Evolutionary conservation across 2,329 filamentous ascomycete genomes (phyloP), one percentile per base, ranked within the genome.

Genomic region (Daldinia eschscholtzii): DNA sequence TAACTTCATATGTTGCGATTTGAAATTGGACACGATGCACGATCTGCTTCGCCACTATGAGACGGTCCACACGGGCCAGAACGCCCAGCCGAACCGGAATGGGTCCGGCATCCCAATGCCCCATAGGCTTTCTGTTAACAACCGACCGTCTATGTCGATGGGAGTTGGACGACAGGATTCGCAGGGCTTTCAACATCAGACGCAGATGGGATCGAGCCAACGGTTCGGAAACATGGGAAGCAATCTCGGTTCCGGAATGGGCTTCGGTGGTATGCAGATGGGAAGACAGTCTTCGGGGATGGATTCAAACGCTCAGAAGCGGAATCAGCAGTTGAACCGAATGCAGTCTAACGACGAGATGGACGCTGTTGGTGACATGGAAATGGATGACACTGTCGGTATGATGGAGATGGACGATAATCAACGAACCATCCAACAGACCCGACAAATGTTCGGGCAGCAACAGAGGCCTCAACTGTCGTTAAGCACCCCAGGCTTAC

Each of bases 31-130:
- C 26, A 97, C 94, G 57, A 88, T 99, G 74, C 96, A 99, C 82
- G 96, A 98, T 78, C 86, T 99, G 53, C 85, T 99, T 53, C 94
- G 97, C 78, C 96, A 99, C 80, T 99, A 98, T 79, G 96, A 99
- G 81, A 95, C 98, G 81, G 89, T 92, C 62, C 96, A 99, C 80
- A 95, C 94, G 15, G 90, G 92, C 71, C 87, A 92, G 70, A 83
- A 83, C 70, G 81, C 83, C 13, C 77, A 78, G 56, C 67, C 71
- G n/a, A 77, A 70, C 67, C 72, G 76, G 37, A 72, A 76, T 44
- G 74, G 75, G 35, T 62, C 69, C 41, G 69, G 73, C 28, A 72
- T 77, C 33, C 75, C 73, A 58, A 75, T 76, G 73, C 73, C 75
- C 7, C 75, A 78, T 48, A 68, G 77, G 50, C 70, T 79, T n/a